Conservation (phyloP, 2,329 filamentous ascomycete species). For the Sporothrix humicola region DNA sequence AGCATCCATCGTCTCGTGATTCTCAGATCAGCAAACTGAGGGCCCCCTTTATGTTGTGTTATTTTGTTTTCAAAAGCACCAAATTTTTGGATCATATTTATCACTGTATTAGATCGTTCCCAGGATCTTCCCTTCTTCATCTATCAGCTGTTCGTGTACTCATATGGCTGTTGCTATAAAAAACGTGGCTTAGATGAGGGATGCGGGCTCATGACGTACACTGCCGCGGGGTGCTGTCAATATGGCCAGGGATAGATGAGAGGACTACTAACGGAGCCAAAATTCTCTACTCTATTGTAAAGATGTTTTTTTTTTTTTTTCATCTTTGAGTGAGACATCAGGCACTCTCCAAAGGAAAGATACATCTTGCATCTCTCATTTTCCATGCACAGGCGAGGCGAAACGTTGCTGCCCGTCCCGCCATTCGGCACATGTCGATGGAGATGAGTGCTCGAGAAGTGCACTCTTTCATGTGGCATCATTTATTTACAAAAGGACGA, state of each 20-base stretch:
- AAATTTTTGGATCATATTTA: too few relatives aligned
- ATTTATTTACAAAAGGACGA: too few relatives aligned
- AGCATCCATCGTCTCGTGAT: not conserved
- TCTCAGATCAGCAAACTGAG: not conserved
- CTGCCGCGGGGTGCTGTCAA: not conserved
- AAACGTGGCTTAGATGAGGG: conserved; percentile 10
- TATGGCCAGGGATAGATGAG: not conserved
- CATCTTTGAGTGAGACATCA: not conserved
- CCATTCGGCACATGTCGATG: not conserved
- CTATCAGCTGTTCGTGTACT: not conserved
- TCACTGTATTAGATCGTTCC: not conserved
- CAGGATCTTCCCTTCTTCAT: not conserved
- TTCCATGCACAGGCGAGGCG: not conserved
- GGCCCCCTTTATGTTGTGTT: not conserved
- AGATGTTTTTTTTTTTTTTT: not conserved
- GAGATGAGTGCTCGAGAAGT: not conserved
- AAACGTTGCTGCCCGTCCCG: conserved; percentile 4
- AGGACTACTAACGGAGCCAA: not conserved
- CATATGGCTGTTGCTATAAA: not conserved
- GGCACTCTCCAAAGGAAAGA: not conserved
- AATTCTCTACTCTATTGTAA: not conserved
- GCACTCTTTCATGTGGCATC: too few relatives aligned
- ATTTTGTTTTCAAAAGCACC: too few relatives aligned
- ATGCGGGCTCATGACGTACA: not conserved
- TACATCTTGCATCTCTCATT: not conserved